phyloP scores from a whole-genome alignment of 208 protist genomes.

The Trypanosoma scelopori region DNA sequence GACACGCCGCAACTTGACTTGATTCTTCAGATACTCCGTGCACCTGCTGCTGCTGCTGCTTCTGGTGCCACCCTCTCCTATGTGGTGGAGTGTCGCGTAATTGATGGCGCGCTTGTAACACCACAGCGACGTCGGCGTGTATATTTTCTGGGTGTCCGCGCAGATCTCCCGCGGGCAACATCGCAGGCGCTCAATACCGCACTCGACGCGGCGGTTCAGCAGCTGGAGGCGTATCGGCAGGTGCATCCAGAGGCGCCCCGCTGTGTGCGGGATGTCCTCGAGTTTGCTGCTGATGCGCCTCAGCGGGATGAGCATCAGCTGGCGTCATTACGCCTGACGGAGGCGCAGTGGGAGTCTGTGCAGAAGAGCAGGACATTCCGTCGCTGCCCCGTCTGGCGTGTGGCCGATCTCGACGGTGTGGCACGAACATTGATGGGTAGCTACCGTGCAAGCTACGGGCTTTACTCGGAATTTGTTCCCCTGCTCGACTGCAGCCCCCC shows the following conservation, averaged over 20 bases:
- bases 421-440: constrained; percentile 67
- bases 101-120: constrained; percentile 53
- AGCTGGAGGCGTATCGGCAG: constrained; percentile 11
- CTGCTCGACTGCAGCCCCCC: constrained; percentile 18
- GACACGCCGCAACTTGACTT: constrained; percentile 37
- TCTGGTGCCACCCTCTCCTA: constrained; percentile 15
- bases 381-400: constrained; percentile 44
- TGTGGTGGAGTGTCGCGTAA: constrained; percentile 39
- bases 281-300: constrained; percentile 6
- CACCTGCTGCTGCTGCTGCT: constrained; percentile 12
- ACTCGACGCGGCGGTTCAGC: constrained; percentile 13
- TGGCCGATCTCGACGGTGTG: constrained; percentile 42
- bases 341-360: constrained; percentile 51
- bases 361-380: constrained; percentile 52
- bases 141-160: constrained; percentile 62
- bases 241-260: constrained; percentile 9
- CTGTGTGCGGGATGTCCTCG: constrained; percentile 29
- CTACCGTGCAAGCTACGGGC: constrained; percentile 64
- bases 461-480: constrained; percentile 81
- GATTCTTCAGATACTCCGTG: constrained; percentile 38
- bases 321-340: constrained; percentile 27
- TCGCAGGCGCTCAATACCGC: constrained; percentile 3
- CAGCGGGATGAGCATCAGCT: background rate
- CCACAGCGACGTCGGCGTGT: constrained; percentile 60
- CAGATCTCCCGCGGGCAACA: constrained; percentile 14